Conservation (phyloP, 495 filamentous ascomycete species). For the Podospora didyma region DNA sequence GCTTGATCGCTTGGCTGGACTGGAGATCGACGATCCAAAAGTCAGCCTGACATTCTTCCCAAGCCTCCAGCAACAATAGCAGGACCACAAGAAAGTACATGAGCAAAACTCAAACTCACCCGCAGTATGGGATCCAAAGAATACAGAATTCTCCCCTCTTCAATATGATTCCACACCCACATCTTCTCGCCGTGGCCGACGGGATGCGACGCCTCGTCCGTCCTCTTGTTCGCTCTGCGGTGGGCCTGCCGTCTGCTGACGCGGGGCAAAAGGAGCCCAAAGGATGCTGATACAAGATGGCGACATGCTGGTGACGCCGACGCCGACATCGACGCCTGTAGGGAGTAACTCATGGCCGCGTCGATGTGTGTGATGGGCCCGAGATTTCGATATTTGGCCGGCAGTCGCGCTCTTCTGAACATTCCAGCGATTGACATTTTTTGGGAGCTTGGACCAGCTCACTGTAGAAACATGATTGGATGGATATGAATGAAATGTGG, state of each 20-base stretch:
- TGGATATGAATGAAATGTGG: neutral
- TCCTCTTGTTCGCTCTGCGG: constrained; percentile 2
- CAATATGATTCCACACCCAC: constrained; percentile 77
- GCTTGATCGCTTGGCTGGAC: constrained; percentile 64
- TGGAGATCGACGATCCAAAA: constrained; percentile 22
- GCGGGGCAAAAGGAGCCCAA: neutral
- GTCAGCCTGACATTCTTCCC: neutral
- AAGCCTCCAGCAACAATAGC: neutral
- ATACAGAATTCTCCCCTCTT: constrained; percentile 79
- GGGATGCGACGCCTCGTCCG: constrained; percentile 1
- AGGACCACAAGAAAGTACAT: neutral
- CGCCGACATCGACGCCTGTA: constrained; percentile 1
- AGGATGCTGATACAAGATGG: neutral
- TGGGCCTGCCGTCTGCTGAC: neutral
- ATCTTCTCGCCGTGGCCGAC: constrained; percentile 63
- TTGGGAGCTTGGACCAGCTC: neutral
- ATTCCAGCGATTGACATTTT: neutral
- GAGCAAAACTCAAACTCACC: constrained; percentile 47
- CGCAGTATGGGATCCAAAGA: constrained; percentile 65
- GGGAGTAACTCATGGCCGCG: neutral
- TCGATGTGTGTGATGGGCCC: neutral
- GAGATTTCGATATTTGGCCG: neutral
- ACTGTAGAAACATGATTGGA: neutral
- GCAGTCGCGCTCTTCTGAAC: neutral
- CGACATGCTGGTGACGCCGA: constrained; percentile 2